Conservation (phyloP, 2,329 filamentous ascomycete genomes). For the Rhynchosporium agropyri region DNA sequence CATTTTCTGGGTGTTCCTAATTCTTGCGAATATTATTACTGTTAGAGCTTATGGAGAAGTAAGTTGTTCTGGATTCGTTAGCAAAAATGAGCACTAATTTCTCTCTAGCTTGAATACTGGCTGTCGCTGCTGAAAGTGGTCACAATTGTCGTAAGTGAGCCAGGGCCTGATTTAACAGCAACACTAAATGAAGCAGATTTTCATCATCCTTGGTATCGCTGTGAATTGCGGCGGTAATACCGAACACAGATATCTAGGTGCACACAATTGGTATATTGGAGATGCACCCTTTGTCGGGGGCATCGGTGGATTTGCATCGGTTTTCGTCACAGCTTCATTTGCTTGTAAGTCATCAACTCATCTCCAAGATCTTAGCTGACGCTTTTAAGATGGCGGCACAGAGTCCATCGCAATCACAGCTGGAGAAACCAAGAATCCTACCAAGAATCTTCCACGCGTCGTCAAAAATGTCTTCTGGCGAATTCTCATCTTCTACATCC, state of each 20-base stretch:
- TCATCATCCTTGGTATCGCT: slow-evolving; percentile 64
- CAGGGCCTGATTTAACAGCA: not conserved
- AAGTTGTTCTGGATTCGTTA: slow-evolving; percentile 14
- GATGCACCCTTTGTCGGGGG: slow-evolving; percentile 67
- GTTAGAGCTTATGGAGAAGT: slow-evolving; percentile 58
- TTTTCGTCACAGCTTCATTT: slow-evolving; percentile 64
- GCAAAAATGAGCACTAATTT: not conserved
- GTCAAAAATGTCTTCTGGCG: slow-evolving; percentile 69
- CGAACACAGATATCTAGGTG: slow-evolving; percentile 58
- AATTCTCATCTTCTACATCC: slow-evolving; percentile 50
- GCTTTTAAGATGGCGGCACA: slow-evolving; percentile 53
- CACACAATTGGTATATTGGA: slow-evolving; percentile 58
- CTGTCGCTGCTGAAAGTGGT: slow-evolving; percentile 57
- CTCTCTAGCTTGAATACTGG: slow-evolving; percentile 54
- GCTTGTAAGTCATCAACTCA: slow-evolving; percentile 49
- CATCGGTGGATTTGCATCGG: slow-evolving; percentile 66
- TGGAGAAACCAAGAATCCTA: slow-evolving; percentile 65
- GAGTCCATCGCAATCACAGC: slow-evolving; percentile 68
- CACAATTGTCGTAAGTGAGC: slow-evolving; percentile 49
- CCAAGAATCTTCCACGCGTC: slow-evolving; percentile 61
- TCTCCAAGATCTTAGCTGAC: slow-evolving; percentile 7
- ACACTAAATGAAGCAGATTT: slow-evolving; percentile 47
- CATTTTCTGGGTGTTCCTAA: slow-evolving; percentile 60
- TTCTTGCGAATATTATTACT: slow-evolving; percentile 55
- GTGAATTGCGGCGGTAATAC: slow-evolving; percentile 61